phyloP scores from a whole-genome alignment of 1,139 yeast genomes.

The Pichia sp. region DNA sequence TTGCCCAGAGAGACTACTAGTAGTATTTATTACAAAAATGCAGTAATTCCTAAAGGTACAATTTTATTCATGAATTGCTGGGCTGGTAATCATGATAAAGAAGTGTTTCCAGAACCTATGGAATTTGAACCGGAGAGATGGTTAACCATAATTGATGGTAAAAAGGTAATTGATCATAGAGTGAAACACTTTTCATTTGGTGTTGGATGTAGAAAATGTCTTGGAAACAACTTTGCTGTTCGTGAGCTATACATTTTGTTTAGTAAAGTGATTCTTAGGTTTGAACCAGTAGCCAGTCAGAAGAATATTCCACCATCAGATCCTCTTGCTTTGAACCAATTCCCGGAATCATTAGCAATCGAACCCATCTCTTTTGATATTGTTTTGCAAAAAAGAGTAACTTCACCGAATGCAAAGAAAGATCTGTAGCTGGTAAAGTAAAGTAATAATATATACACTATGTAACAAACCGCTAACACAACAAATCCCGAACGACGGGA shows the following conservation, averaged over 20 bases:
- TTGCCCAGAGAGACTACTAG: constrained; percentile 58
- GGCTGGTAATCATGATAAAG: constrained; percentile 62
- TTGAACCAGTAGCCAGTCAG: constrained; percentile 14
- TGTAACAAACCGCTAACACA: neutral
- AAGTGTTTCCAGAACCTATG: constrained; percentile 42
- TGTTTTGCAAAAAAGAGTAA: constrained; percentile 16
- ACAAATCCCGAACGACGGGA: neutral
- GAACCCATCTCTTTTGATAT: constrained; percentile 48
- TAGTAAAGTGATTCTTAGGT: constrained; percentile 35
- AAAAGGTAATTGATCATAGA: neutral
- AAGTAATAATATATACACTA: neutral
- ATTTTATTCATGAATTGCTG: constrained; percentile 59
- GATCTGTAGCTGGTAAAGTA: neutral
- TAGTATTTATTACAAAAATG: constrained; percentile 35
- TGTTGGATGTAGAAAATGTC: constrained; percentile 63
- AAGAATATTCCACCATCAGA: constrained; percentile 26
- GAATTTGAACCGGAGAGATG: constrained; percentile 55
- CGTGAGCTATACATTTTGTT: constrained; percentile 51
- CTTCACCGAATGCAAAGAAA: neutral
- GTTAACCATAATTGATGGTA: constrained; percentile 30
- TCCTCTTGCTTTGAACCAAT: constrained; percentile 42
- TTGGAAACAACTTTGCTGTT: constrained; percentile 57
- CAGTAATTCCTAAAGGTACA: constrained; percentile 49
- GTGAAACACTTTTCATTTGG: constrained; percentile 61
- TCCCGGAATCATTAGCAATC: constrained; percentile 52